Evolutionary conservation across 352 stramenopile genomes (phyloP).

Genomic region (Globisporangium alternatum): DNA sequence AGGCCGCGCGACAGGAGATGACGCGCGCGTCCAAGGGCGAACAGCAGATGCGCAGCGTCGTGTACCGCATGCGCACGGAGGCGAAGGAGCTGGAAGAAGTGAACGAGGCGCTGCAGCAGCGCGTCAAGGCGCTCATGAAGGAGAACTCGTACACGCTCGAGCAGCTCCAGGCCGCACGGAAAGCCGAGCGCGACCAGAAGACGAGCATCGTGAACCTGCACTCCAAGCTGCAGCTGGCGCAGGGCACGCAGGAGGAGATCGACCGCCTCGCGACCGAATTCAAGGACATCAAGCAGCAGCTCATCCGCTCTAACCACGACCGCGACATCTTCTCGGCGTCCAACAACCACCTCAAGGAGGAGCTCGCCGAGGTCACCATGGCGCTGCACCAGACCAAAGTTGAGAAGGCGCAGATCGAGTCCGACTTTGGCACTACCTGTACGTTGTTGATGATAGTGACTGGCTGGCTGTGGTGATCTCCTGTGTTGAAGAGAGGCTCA

Average conservation of each 20-base stretch:
- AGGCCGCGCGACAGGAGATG: constrained; percentile 63
- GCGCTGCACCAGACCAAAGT: constrained; percentile 60
- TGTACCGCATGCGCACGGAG: constrained; percentile 64
- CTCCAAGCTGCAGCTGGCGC: constrained; percentile 68
- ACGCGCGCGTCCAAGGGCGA: constrained; percentile 59
- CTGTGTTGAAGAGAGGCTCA: not conserved
- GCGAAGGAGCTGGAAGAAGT: constrained; percentile 72
- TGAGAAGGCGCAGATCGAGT: constrained; percentile 70
- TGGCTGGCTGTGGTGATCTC: not conserved
- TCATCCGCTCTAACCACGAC: constrained; percentile 68
- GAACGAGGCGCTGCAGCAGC: constrained; percentile 71
- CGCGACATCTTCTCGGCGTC: constrained; percentile 74
- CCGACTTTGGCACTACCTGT: constrained; percentile 66
- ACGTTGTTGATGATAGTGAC: constrained; percentile 12
- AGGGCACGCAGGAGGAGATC: constrained; percentile 64
- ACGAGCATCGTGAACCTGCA: constrained; percentile 52
- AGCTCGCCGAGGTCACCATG: constrained; percentile 63
- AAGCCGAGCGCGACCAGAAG: constrained; percentile 76
- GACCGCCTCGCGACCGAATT: constrained; percentile 52
- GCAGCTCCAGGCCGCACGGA: constrained; percentile 65
- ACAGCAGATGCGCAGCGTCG: constrained; percentile 61
- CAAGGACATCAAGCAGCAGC: constrained; percentile 66
- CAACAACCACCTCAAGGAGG: constrained; percentile 75
- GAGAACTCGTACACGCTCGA: constrained; percentile 78
- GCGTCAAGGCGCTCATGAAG: constrained; percentile 69